These are phyloP conservation scores for Xylariaceae sp. DNA, from an alignment of 2,329 filamentous ascomycete species.

Conservation along the genomic window DNA sequence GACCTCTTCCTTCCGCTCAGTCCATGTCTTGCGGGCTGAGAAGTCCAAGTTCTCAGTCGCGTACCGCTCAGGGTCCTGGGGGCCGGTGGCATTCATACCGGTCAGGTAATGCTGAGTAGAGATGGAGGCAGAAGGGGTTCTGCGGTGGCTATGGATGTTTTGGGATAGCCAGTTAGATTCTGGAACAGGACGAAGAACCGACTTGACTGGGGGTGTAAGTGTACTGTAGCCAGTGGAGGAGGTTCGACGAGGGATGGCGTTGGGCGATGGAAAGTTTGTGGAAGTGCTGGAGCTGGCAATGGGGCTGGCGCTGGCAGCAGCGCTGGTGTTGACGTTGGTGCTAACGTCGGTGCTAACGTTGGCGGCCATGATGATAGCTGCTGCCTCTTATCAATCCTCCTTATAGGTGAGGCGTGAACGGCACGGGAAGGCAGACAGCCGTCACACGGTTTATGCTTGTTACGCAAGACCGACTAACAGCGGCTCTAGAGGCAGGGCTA, in stretches of 20 bases:
- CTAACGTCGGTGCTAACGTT: conserved; percentile 20
- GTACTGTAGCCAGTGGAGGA: conserved; percentile 65
- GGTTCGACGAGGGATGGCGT: conserved; percentile 73
- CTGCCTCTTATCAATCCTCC: not conserved
- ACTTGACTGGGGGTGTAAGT: conserved; percentile 41
- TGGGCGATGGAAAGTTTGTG: conserved; percentile 57
- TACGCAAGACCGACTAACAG: no score
- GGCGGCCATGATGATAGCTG: conserved; percentile 28
- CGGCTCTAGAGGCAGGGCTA: no score
- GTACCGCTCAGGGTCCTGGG: conserved; percentile 58
- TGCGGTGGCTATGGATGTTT: conserved; percentile 42
- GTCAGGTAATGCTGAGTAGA: conserved; percentile 41
- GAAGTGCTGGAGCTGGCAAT: conserved; percentile 1
- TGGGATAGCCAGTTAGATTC: conserved; percentile 67
- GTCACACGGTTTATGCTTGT: no score
- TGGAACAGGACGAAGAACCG: conserved; percentile 59
- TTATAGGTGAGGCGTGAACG: no score
- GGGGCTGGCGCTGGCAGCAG: conserved; percentile 14
- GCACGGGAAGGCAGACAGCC: no score
- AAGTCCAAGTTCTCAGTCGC: conserved; percentile 62
- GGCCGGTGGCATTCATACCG: conserved; percentile 47
- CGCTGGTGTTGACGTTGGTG: conserved; percentile 18
- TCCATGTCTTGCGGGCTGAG: conserved; percentile 64
- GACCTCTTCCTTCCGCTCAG: conserved; percentile 75
- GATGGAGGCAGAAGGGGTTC: conserved; percentile 32